phyloP scores from a whole-genome alignment of 2,329 filamentous ascomycete genomes.

The Trichophyton rubrum region DNA sequence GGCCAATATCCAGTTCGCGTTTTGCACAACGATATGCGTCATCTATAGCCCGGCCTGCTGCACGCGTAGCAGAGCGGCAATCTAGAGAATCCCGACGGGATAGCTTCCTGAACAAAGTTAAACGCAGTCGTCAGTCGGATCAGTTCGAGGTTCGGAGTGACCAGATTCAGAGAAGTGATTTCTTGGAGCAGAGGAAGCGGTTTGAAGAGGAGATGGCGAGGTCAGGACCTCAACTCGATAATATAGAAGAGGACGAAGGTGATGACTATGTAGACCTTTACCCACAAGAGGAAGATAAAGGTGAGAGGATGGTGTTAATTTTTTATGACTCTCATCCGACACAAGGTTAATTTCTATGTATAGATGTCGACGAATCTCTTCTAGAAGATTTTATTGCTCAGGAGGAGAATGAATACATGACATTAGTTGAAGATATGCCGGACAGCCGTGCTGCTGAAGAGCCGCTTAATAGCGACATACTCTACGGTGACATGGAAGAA shows the following conservation, averaged over 20 bases:
- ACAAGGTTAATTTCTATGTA: not conserved
- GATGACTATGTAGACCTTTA: slow-evolving; percentile 9
- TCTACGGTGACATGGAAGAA: slow-evolving; percentile 34
- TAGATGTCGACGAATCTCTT: slow-evolving; percentile 16
- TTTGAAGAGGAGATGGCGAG: slow-evolving; percentile 30
- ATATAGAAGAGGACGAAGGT: slow-evolving; percentile 16
- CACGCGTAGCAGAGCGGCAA: slow-evolving; percentile 16
- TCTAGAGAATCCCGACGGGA: slow-evolving; percentile 25
- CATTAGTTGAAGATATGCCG: slow-evolving; percentile 18
- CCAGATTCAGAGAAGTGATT: slow-evolving; percentile 33
- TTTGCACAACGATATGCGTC: slow-evolving; percentile 28
- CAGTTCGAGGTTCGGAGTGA: slow-evolving; percentile 31
- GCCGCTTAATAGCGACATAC: not conserved
- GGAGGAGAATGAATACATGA: slow-evolving; percentile 11
- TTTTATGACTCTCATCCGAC: not conserved
- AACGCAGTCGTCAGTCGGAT: slow-evolving; percentile 27
- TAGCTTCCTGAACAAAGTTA: slow-evolving; percentile 32
- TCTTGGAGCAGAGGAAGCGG: slow-evolving; percentile 25
- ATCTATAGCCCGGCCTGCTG: slow-evolving; percentile 24
- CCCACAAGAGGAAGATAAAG: not conserved
- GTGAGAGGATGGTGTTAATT: not conserved
- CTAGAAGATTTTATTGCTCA: slow-evolving; percentile 25
- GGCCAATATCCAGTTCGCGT: slow-evolving; percentile 9
- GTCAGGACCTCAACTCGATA: slow-evolving; percentile 18
- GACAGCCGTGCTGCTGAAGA: not conserved